Percentiles rank a stretch among this genome's conserved stretches.
Evolutionary conservation across 331 rosid species (phyloP).

Genomic region (Spiraea crenata): DNA sequence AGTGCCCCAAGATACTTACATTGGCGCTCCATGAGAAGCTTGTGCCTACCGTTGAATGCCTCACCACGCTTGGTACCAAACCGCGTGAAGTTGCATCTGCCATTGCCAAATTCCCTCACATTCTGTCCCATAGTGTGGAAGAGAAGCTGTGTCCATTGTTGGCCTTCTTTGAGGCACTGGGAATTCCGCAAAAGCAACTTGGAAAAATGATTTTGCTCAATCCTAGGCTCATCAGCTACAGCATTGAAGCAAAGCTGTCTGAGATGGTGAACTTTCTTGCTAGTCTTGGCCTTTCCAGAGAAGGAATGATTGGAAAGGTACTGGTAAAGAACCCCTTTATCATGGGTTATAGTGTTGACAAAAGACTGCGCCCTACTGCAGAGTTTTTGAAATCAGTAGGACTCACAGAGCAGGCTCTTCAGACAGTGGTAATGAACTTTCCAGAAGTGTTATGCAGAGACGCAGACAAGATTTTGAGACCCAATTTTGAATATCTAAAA

Average conservation of each 20-base stretch:
- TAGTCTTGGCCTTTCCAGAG: slow-evolving; percentile 65
- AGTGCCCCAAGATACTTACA: slow-evolving; percentile 80
- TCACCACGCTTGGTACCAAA: slow-evolving; percentile 62
- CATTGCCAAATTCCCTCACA: slow-evolving; percentile 74
- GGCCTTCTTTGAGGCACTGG: slow-evolving; percentile 83
- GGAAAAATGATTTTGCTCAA: slow-evolving; percentile 78
- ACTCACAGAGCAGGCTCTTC: slow-evolving; percentile 58
- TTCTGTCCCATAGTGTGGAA: slow-evolving; percentile 76
- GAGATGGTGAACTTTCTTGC: slow-evolving; percentile 69
- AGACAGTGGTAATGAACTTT: slow-evolving; percentile 56
- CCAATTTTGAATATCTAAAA: slow-evolving; percentile 57
- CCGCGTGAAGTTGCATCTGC: slow-evolving; percentile 74
- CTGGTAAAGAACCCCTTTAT: slow-evolving; percentile 70
- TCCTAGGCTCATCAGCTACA: slow-evolving; percentile 91
- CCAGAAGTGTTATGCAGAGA: slow-evolving; percentile 84
- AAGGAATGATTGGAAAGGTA: slow-evolving; percentile 78
- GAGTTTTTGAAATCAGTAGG: slow-evolving; percentile 69
- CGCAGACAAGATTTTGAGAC: slow-evolving; percentile 62
- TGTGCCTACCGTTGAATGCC: slow-evolving; percentile 81
- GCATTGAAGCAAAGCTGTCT: slow-evolving; percentile 73
- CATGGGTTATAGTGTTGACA: slow-evolving; percentile 81
- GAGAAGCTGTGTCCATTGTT: slow-evolving; percentile 94
- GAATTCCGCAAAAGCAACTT: slow-evolving; percentile 72
- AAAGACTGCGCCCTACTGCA: slow-evolving; percentile 67
- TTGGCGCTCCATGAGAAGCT: slow-evolving; percentile 77